Conservation (phyloP, 164 flowering plant genomes). For the Cinnamomum chago region DNA sequence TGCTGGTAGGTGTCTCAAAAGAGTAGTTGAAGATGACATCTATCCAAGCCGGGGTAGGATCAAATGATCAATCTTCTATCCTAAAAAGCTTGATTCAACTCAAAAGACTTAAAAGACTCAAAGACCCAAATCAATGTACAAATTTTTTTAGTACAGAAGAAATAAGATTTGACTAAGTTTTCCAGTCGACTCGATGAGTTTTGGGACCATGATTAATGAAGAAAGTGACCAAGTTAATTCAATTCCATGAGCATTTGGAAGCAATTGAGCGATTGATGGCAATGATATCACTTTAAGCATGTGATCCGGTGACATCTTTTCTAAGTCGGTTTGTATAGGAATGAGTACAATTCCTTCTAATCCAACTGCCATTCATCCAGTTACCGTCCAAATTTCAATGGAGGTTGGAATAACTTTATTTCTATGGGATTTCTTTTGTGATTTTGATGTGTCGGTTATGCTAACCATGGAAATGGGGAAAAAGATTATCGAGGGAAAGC, state of each 20-base stretch:
- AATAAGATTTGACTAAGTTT: not conserved
- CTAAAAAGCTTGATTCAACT: no score
- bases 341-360: constrained; percentile 3
- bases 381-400: constrained; percentile 1
- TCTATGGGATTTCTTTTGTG: not conserved
- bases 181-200: no score
- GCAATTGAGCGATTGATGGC: not conserved
- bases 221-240: no score
- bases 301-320: no score
- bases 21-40: not conserved
- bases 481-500: not conserved
- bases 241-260: not conserved
- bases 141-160: not conserved
- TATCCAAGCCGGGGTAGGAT: not conserved
- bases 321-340: not conserved
- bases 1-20: not conserved
- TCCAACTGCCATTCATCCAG: not conserved
- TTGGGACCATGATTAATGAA: no score
- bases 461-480: not conserved
- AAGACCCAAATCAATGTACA: not conserved
- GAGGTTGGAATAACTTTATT: constrained; percentile 4
- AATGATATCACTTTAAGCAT: not conserved
- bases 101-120: not conserved
- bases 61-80: not conserved
- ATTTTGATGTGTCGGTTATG: not conserved